Conservation (phyloP, 768 basidiomycete species). For the Boletus pseudo-olivaceus region DNA sequence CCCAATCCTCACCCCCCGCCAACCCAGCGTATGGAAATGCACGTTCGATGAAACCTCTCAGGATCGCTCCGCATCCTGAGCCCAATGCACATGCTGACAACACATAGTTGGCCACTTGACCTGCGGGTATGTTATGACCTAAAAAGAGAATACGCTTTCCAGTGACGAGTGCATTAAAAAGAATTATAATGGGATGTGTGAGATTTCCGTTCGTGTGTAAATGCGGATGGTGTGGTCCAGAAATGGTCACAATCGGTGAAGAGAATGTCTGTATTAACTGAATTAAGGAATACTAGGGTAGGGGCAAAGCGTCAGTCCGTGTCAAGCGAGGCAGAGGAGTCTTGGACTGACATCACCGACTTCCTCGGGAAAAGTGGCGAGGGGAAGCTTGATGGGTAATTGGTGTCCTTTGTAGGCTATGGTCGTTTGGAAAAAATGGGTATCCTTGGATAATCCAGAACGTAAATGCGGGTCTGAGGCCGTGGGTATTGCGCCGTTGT, state of each 20-base stretch:
- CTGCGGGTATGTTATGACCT: conserved; percentile 85
- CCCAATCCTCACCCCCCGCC: conserved; percentile 84
- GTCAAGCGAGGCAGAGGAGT: background rate
- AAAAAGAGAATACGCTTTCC: conserved; percentile 96
- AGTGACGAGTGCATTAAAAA: conserved; percentile 95
- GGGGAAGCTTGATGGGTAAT: conserved; percentile 87
- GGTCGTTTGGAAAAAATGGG: conserved; percentile 87
- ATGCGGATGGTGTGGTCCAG: conserved; percentile 84
- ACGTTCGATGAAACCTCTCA: conserved; percentile 85
- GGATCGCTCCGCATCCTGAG: conserved; percentile 80
- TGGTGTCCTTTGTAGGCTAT: conserved; percentile 81
- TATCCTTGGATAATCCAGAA: conserved; percentile 69
- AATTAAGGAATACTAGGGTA: conserved; percentile 81
- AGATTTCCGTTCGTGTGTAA: conserved; percentile 86
- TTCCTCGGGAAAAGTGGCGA: conserved; percentile 88
- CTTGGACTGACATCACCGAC: conserved; percentile 82
- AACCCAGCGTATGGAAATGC: conserved; percentile 96
- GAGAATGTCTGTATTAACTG: conserved; percentile 85
- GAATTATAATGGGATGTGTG: conserved; percentile 91
- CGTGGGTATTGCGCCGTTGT: conserved; percentile 37
- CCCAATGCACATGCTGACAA: conserved; percentile 92
- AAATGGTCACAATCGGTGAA: conserved; percentile 50
- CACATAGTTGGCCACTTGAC: conserved; percentile 87
- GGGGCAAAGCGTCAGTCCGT: conserved; percentile 10
- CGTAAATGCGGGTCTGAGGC: conserved; percentile 47